Base-by-base conservation (phyloP, 192 early-diverging fungal species). In the Backusella morwellensis region DNA sequence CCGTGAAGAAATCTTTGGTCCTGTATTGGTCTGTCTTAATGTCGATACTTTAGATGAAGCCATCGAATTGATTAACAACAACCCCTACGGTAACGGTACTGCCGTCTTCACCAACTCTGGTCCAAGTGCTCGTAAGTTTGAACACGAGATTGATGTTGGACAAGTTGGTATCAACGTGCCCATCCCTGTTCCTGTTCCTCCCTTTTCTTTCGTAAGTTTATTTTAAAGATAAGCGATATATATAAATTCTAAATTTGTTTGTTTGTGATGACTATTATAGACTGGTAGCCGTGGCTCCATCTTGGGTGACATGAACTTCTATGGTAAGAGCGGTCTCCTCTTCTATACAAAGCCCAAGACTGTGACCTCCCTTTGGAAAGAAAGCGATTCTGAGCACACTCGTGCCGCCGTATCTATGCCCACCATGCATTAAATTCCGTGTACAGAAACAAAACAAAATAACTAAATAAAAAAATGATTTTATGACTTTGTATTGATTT, bases 271-370 rank as follows among this genome's bases (percentile, higher is more conserved):
- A 19, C 74, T 34, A 50, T 54, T 56, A 17, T 69, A 76, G 75
- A 98, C 97, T 17, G 97, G 96, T 1, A 91, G 88, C 70, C 88
- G 94, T 73, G 97, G 91, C 32, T 95, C 93, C 73, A 98, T 99
- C 75, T 85, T 91, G 75, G 97, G 97, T 66, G 97, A 99, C 77
- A 82, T 97, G 47, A 98, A 99, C 90, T 99, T 99, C 78, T 99
- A 94, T 75, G 91, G 93, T 35, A 89, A 88, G 79, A 83, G 87
- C 21, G 93, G 93, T 40, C 74, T 94, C 70, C 84, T 84, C 82
- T 99, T 99, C 81, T 98, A 95, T 83, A 98, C 97, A 47, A 90
- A 92, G 81, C 90, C 89, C 82, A 99, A 99, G 91, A 97, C 97
- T 6, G 89, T 99, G 69, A 99, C 96, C 75, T 91, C 95, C 69